A percentile compares a stretch with the other conserved stretches of the same genome.
Conservation (phyloP, 2,329 filamentous ascomycete species). For the Alternaria panax region DNA sequence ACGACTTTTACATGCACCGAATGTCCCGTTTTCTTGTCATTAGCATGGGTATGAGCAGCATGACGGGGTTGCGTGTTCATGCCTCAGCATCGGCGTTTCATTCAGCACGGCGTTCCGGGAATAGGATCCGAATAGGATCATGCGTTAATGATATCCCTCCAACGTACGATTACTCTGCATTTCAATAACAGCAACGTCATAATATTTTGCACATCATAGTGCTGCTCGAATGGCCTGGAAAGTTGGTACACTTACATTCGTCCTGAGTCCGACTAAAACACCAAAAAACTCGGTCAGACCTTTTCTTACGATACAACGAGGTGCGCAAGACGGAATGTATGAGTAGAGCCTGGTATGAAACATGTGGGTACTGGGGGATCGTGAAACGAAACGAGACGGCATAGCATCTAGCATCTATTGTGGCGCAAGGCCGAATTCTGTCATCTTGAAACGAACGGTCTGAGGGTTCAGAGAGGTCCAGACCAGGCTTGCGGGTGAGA, state of each 20-base stretch:
- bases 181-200: neutral
- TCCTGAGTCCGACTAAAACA: neutral
- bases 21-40: neutral
- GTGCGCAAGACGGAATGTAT: neutral
- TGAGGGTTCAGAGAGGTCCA: neutral
- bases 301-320: neutral
- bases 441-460: constrained; percentile 1
- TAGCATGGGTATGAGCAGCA: neutral
- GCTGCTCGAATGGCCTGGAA: neutral
- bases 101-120: neutral
- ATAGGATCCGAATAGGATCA: neutral
- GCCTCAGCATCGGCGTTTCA: constrained; percentile 1
- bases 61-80: neutral
- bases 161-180: neutral
- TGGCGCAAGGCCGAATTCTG: neutral
- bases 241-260: neutral
- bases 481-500: neutral
- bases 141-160: constrained; percentile 2
- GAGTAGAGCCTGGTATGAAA: neutral
- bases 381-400: constrained; percentile 1
- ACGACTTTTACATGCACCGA: neutral
- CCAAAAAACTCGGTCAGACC: neutral
- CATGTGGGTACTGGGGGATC: neutral
- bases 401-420: neutral
- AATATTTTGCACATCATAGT: neutral